These are phyloP conservation scores for Naematelia encephala DNA, from an alignment of 768 basidiomycete species.

Conservation along the genomic window DNA sequence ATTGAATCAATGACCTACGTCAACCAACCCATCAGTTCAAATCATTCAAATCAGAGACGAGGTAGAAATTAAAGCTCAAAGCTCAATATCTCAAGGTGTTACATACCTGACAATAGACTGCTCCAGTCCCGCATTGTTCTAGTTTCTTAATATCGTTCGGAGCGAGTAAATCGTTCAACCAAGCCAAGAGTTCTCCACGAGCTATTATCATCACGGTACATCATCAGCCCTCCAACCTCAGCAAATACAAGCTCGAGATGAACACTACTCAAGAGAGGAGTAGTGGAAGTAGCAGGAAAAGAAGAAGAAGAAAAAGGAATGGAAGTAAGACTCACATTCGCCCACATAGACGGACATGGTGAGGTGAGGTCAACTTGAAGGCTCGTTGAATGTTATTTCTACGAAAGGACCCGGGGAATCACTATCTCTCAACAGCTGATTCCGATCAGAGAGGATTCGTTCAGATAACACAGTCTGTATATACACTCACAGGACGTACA, in stretches of 20 bases:
- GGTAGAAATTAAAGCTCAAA: neutral
- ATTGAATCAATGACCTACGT: slow-evolving; percentile 76
- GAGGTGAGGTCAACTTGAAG: too few relatives aligned
- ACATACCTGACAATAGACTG: slow-evolving; percentile 87
- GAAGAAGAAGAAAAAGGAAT: too few relatives aligned
- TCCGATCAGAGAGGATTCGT: too few relatives aligned
- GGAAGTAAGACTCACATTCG: slow-evolving; percentile 44
- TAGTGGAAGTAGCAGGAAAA: neutral
- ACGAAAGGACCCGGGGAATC: too few relatives aligned
- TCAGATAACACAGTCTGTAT: too few relatives aligned
- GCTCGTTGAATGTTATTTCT: too few relatives aligned
- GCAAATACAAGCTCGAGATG: neutral
- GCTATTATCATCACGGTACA: slow-evolving; percentile 24
- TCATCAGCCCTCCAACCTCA: neutral
- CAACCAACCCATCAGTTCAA: neutral
- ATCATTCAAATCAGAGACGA: neutral
- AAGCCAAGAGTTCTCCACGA: slow-evolving; percentile 74
- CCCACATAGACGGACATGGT: slow-evolving; percentile 41
- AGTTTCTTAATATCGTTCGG: slow-evolving; percentile 87
- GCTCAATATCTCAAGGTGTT: too few relatives aligned
- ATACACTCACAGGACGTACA: too few relatives aligned
- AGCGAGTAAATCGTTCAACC: slow-evolving; percentile 85
- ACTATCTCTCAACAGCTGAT: too few relatives aligned
- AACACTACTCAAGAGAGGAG: neutral
- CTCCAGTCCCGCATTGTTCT: slow-evolving; percentile 72